A percentile compares a stretch with the other conserved stretches of the same genome.
Conservation (phyloP, 495 filamentous ascomycete species). For the Entonaema liquescens region DNA sequence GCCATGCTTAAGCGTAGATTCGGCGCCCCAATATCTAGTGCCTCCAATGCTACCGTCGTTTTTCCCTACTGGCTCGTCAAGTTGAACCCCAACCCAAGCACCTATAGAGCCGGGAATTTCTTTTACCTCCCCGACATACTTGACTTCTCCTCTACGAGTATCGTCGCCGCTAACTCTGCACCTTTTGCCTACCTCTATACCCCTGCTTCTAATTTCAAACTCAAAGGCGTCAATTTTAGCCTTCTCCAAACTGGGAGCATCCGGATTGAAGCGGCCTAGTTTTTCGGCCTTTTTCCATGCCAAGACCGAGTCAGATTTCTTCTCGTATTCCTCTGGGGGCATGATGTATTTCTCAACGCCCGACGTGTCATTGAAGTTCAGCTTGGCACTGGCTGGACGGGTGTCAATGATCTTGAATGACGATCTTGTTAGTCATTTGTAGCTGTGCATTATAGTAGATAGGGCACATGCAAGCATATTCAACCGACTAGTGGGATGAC, state of each 20-base stretch:
- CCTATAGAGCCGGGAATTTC: constrained; percentile 77
- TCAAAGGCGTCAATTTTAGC: constrained; percentile 72
- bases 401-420: constrained; percentile 76
- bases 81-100: constrained; percentile 83
- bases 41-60: constrained; percentile 89
- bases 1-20: constrained; percentile 71
- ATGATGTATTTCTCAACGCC: constrained; percentile 87
- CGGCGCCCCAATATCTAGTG: constrained; percentile 76
- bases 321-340: constrained; percentile 81
- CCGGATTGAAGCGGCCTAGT: constrained; percentile 92
- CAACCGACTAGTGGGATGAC: constrained; percentile 12
- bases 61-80: constrained; percentile 88
- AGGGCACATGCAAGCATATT: constrained; percentile 8
- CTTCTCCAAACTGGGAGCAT: constrained; percentile 73
- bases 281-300: constrained; percentile 93
- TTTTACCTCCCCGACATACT: constrained; percentile 81
- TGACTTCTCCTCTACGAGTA: constrained; percentile 81
- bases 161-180: constrained; percentile 71
- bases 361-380: constrained; percentile 80
- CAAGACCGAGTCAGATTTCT: constrained; percentile 83
- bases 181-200: constrained; percentile 70
- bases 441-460: constrained; percentile 12
- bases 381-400: constrained; percentile 72
- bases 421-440: constrained; percentile 25
- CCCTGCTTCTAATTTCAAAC: constrained; percentile 70